phyloP scores from a whole-genome alignment of 306 rosid species.

The Arachis stenosperma region DNA sequence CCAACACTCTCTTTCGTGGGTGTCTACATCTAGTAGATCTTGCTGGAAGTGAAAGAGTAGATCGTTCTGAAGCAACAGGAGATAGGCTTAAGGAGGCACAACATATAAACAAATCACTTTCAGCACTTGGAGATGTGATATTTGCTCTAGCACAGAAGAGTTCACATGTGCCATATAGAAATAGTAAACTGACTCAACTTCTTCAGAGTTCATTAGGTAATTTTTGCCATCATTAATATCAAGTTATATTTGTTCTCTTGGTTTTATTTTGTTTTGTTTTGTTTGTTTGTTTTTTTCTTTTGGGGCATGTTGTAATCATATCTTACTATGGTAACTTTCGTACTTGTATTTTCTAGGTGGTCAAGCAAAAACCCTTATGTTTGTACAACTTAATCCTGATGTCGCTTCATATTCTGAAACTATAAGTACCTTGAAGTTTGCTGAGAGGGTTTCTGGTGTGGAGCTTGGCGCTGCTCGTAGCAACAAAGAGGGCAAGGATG shows the following conservation, averaged over 20 bases:
- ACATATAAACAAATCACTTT: slow-evolving; percentile 92
- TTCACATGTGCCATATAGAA: slow-evolving; percentile 91
- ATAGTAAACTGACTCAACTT: slow-evolving; percentile 97
- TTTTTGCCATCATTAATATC: slow-evolving; percentile 31
- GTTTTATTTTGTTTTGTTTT: slow-evolving; percentile 18
- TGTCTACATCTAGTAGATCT: slow-evolving; percentile 95
- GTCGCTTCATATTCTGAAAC: slow-evolving; percentile 88
- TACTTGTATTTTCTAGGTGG: slow-evolving; percentile 68
- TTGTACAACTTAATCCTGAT: slow-evolving; percentile 97
- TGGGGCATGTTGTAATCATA: neutral
- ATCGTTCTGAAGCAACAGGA: slow-evolving; percentile 96
- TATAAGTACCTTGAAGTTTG: slow-evolving; percentile 93
- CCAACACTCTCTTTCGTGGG: slow-evolving; percentile 77
- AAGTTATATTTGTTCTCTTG: neutral
- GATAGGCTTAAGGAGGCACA: slow-evolving; percentile 99
- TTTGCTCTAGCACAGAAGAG: slow-evolving; percentile 93
- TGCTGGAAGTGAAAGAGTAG: slow-evolving; percentile 98
- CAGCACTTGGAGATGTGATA: slow-evolving; percentile 98
- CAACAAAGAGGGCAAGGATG: slow-evolving; percentile 96
- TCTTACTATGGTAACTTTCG: slow-evolving; percentile 12
- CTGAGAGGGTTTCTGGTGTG: slow-evolving; percentile 97
- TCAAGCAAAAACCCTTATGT: slow-evolving; percentile 99
- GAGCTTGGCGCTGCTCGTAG: slow-evolving; percentile 98
- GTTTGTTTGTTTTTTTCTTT: slow-evolving; percentile 1
- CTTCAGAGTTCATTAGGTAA: slow-evolving; percentile 97